Base-by-base conservation (phyloP, 495 filamentous ascomycete genomes). In the Jackrogersella minutella region DNA sequence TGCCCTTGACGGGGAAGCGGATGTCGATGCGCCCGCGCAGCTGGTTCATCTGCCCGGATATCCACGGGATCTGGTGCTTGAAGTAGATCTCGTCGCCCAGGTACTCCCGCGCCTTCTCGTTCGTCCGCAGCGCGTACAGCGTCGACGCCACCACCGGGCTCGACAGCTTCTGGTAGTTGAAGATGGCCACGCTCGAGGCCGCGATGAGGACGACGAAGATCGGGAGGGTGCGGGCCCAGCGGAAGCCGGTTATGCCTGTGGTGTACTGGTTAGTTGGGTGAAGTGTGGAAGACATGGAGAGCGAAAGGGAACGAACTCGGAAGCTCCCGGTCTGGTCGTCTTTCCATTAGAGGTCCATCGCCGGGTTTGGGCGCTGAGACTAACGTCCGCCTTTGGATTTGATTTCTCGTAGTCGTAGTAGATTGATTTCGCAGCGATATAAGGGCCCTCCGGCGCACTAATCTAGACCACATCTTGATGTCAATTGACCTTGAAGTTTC, bases 91-190 rank as follows among this genome's bases (percentile, higher is more conserved):
- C 90, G 73, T 97, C 92, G 21, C 95, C 95, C 4, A 99, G 80
- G 21, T 87, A 78, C 58, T 87, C 87, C 51, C 92, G 86, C 33
- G 93, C 95, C 53, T 81, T 77, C 5, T 84, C 78, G 44, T 89
- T 91, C 10, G 90, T 96, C 54, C 95, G 91, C 40, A 99, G 84
- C 0, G 94, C 89, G 81, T 97, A 99, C 1, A 99, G 84, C 5
- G 91, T 94, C 41, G 90, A 91, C 59, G 84, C 87, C 3, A 97
- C 92, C 10, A 97, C 87, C 53, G 89, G 90, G 14, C 86, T 90
- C 2, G 90, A 91, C 2, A 87, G 84, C 74, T 97, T 97, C 72
- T 99, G 94, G 84, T 99, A 98, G 82, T 99, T 99, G 89, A 99
- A 98, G 75, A 97, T 95, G 40, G 87, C 91, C 34, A 95, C 79